Conservation (phyloP, 1,284 basidiomycete genomes). For the Golubevia sp. region DNA sequence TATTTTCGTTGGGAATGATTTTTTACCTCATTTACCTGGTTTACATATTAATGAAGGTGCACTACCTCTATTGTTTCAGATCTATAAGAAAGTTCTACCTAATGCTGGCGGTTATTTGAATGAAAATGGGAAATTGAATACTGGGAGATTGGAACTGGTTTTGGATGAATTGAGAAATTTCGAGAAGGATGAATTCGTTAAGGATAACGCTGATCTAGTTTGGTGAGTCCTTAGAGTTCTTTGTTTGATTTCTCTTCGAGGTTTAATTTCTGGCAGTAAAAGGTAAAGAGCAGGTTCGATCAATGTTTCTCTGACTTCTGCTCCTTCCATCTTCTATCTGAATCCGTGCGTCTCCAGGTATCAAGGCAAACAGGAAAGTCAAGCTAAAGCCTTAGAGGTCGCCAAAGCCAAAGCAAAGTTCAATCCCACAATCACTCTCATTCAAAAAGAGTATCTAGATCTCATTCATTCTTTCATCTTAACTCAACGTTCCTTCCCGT, state of each 20-base stretch:
- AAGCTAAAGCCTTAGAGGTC: neutral
- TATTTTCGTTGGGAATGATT: slow-evolving; percentile 96
- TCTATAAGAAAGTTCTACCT: slow-evolving; percentile 90
- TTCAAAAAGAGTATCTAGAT: slow-evolving; percentile 19
- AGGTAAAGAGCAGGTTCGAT: too few relatives aligned
- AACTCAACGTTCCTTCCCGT: slow-evolving; percentile 13
- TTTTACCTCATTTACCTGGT: slow-evolving; percentile 92
- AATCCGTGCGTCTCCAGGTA: too few relatives aligned
- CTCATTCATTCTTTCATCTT: slow-evolving; percentile 18
- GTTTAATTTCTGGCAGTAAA: too few relatives aligned
- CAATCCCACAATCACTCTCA: slow-evolving; percentile 5
- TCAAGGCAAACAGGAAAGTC: slow-evolving; percentile 15
- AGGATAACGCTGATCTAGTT: slow-evolving; percentile 82
- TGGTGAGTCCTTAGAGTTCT: slow-evolving; percentile 71
- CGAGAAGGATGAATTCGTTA: slow-evolving; percentile 87
- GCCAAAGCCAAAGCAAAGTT: slow-evolving; percentile 3
- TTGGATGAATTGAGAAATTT: slow-evolving; percentile 84
- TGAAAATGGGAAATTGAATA: slow-evolving; percentile 82
- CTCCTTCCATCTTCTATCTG: too few relatives aligned
- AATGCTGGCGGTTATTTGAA: slow-evolving; percentile 90
- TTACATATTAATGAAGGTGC: slow-evolving; percentile 98
- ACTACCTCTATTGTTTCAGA: slow-evolving; percentile 85
- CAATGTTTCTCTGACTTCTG: too few relatives aligned
- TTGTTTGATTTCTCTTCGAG: too few relatives aligned
- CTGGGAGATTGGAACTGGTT: slow-evolving; percentile 79